Conservation (phyloP, 805 yeast genomes). For the Kodamaea hsintzibuensis region DNA sequence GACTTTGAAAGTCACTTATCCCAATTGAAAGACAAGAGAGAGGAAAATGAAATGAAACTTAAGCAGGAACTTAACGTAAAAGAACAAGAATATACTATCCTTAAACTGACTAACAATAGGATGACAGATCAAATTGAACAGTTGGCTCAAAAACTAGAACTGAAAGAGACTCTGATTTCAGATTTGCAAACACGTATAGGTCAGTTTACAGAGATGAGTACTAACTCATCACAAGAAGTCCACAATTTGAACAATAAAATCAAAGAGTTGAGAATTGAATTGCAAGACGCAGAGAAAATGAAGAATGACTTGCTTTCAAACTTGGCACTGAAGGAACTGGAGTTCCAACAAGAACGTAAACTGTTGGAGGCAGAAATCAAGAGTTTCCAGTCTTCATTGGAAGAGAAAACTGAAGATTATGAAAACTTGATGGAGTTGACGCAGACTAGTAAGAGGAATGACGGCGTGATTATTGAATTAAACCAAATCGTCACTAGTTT, state of each 20-base stretch:
- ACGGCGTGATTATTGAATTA: slow-evolving; percentile 29
- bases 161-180: slow-evolving; percentile 14
- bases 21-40: background rate
- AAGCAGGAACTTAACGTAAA: background rate
- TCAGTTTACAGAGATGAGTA: slow-evolving; percentile 13
- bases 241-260: slow-evolving; percentile 16
- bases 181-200: slow-evolving; percentile 16
- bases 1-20: background rate
- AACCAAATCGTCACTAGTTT: slow-evolving; percentile 15
- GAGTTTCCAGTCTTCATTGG: slow-evolving; percentile 43
- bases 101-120: slow-evolving; percentile 7
- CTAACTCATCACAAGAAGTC: slow-evolving; percentile 13
- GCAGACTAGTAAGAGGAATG: slow-evolving; percentile 23
- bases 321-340: slow-evolving; percentile 64
- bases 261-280: slow-evolving; percentile 17
- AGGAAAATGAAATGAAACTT: background rate
- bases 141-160: slow-evolving; percentile 14
- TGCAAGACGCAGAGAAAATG: slow-evolving; percentile 32
- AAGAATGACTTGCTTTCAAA: slow-evolving; percentile 68
- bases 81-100: slow-evolving; percentile 8
- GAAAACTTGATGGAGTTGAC: slow-evolving; percentile 45
- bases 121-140: slow-evolving; percentile 7
- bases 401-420: slow-evolving; percentile 44
- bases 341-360: slow-evolving; percentile 55
- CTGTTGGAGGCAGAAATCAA: slow-evolving; percentile 51